Evolutionary conservation across 2,329 filamentous ascomycete species (phyloP).

Genomic region (Aureobasidium lini): DNA sequence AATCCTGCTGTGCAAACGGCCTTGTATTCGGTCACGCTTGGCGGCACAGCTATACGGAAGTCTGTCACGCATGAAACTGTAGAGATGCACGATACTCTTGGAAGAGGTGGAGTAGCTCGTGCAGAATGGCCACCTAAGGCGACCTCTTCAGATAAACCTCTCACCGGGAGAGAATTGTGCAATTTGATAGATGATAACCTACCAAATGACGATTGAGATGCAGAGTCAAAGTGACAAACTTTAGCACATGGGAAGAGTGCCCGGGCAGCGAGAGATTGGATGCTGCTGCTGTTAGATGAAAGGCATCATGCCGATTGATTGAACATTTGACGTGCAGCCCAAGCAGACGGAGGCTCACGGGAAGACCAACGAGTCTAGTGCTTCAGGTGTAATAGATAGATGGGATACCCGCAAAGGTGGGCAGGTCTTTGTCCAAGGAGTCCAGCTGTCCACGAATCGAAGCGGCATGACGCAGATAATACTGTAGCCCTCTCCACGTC

Average conservation of each 20-base stretch:
- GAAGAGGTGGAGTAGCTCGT: too few species aligned
- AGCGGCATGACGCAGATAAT: constrained; percentile 1
- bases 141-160: too few species aligned
- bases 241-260: too few species aligned
- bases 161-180: too few species aligned
- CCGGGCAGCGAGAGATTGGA: background rate
- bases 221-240: too few species aligned
- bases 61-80: too few species aligned
- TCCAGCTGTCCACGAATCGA: constrained; percentile 13
- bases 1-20: constrained; percentile 11
- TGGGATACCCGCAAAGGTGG: constrained; percentile 2
- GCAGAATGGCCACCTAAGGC: too few species aligned
- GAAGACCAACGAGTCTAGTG: background rate
- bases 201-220: too few species aligned
- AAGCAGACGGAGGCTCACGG: background rate
- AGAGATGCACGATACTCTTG: too few species aligned
- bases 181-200: too few species aligned
- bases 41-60: background rate
- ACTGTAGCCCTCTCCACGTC: constrained; percentile 9
- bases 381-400: constrained; percentile 4
- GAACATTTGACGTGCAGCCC: background rate
- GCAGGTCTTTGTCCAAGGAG: background rate
- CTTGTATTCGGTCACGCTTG: constrained; percentile 3
- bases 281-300: background rate
- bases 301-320: background rate